These are phyloP conservation scores for Cylindrotheca fusiformis DNA, from an alignment of 108 stramenopile genomes.

Conservation along the genomic window DNA sequence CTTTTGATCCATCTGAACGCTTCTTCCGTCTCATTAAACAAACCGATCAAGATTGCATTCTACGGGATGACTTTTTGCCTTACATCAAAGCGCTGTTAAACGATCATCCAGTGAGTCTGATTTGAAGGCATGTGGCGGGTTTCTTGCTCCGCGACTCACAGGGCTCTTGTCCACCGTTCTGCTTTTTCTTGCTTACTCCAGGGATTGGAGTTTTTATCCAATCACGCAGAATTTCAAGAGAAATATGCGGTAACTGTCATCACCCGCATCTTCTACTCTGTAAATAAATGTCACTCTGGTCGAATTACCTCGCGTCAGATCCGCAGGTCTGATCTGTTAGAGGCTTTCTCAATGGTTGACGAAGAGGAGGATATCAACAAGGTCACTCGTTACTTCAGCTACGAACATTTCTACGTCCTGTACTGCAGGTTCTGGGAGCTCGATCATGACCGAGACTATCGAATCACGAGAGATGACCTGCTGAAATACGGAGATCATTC, in stretches of 20 bases:
- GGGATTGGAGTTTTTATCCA: constrained; percentile 86
- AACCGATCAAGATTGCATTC: constrained; percentile 73
- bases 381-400: constrained; percentile 88
- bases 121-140: too few species aligned
- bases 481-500: constrained; percentile 95
- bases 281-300: constrained; percentile 88
- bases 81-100: constrained; percentile 88
- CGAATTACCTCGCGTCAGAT: constrained; percentile 88
- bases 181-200: constrained; percentile 8
- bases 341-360: constrained; percentile 86
- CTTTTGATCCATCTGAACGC: constrained; percentile 84
- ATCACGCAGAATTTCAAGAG: constrained; percentile 95
- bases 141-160: neutral
- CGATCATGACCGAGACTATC: constrained; percentile 94
- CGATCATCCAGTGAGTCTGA: constrained; percentile 81
- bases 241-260: constrained; percentile 97
- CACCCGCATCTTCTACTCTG: constrained; percentile 93
- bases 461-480: constrained; percentile 91
- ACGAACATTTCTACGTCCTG: constrained; percentile 99
- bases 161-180: neutral
- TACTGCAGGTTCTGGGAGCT: constrained; percentile 99
- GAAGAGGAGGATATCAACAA: constrained; percentile 98
- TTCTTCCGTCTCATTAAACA: constrained; percentile 92
- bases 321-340: constrained; percentile 80
- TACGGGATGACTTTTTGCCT: constrained; percentile 91